Base-by-base conservation (phyloP, 495 filamentous ascomycete species). In the Massariosphaeria phaeospora region DNA sequence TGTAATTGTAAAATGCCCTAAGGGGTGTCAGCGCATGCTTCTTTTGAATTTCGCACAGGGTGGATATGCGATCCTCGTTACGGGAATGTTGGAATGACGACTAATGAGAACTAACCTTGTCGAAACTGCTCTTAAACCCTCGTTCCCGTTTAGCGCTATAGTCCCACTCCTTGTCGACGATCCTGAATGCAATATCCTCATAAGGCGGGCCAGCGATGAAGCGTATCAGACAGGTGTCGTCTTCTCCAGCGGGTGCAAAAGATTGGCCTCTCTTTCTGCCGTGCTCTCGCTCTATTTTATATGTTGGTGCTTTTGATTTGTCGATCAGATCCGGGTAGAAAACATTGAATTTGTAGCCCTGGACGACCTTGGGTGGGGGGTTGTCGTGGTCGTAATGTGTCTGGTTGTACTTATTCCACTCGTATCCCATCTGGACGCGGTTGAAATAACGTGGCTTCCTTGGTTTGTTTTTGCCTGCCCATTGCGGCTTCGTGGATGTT, bases 341-440 rank as follows among this genome's bases (percentile, higher is more conserved):
- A 38, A 99, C 94, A 70, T 97, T 99, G 76, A 99, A 99, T 61
- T 95, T 95, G 72, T 97, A 99, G 27, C 93, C 93, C 70, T 98
- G 93, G 39, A 98, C 93, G 18, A 98, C 93, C 70, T 96, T 95
- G 12, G 93, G 93, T 2, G 93, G 93, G 6, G 93, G 93, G 62
- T 99, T 96, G 64, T 97, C 94, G 69, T 96, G 91, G 66, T 97
- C 94, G 72, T 99, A 99, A 73, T 99, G 93, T 1, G 93, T 99
- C 70, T 99, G 93, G 64, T 99, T 99, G 76, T 99, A 99, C 67
- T 99, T 99, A 69, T 99, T 99, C 93, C 93, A 99, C 67, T 99
- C 93, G 70, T 96, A 99, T 34, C 93, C 93, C 88, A 96, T 97
- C 70, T 96, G 90, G 34, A 96, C 91, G 18, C 93, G 84, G 67